These are phyloP conservation scores for Fomitiporia mediterranea DNA, from an alignment of 1,284 basidiomycete species.

Conservation along the genomic window DNA sequence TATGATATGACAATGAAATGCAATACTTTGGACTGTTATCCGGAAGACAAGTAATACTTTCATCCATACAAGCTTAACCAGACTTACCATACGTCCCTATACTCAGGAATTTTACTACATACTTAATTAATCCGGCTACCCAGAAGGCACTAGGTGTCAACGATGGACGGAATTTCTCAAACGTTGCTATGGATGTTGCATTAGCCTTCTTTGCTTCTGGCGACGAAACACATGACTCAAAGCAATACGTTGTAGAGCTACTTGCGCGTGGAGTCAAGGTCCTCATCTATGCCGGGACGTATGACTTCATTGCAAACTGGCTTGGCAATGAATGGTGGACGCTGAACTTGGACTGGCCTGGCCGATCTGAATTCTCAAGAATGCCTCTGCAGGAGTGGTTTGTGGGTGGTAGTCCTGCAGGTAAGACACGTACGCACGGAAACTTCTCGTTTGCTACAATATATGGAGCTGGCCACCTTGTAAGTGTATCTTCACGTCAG, in stretches of 20 bases:
- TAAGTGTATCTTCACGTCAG: conserved; percentile 31
- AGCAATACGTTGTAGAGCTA: conserved; percentile 60
- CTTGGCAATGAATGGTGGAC: conserved; percentile 69
- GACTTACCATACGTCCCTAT: background rate
- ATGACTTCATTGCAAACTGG: conserved; percentile 77
- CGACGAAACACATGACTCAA: conserved; percentile 41
- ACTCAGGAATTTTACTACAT: conserved; percentile 44
- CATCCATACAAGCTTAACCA: background rate
- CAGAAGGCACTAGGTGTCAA: conserved; percentile 59
- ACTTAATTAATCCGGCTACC: conserved; percentile 51
- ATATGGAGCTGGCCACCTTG: conserved; percentile 62
- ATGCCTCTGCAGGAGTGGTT: conserved; percentile 52
- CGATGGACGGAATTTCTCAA: conserved; percentile 44
- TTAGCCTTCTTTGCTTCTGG: conserved; percentile 35
- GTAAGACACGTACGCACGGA: conserved; percentile 50
- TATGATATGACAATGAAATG: conserved; percentile 65
- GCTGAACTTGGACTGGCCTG: conserved; percentile 57
- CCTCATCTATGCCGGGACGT: conserved; percentile 70
- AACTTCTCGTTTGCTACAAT: conserved; percentile 63
- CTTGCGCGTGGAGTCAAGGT: conserved; percentile 71
- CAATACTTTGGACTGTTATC: conserved; percentile 43
- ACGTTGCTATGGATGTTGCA: conserved; percentile 41
- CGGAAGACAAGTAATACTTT: conserved; percentile 38
- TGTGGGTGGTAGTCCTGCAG: conserved; percentile 46
- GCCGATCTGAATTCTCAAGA: conserved; percentile 44